phyloP scores from a whole-genome alignment of 164 flowering plant species.

The Chloranthus sessilifolius region DNA sequence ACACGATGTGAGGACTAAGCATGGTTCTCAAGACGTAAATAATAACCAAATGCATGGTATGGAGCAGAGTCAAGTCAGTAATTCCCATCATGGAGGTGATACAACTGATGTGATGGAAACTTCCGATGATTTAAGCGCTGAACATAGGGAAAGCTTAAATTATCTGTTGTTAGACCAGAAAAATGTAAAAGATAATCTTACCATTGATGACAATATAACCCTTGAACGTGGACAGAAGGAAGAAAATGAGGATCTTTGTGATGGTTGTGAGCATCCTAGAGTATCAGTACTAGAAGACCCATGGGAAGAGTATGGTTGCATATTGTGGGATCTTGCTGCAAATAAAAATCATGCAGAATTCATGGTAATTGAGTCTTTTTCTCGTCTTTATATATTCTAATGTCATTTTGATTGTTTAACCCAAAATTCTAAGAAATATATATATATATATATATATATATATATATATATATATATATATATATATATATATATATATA shows the following conservation, averaged over 20 bases:
- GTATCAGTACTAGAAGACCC: conserved; percentile 33
- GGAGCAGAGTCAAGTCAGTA: conserved; percentile 11
- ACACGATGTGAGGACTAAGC: conserved; percentile 8
- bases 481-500: too few species aligned
- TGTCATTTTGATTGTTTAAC: neutral
- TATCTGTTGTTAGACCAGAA: neutral
- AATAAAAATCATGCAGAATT: conserved; percentile 71
- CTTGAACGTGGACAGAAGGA: conserved; percentile 5
- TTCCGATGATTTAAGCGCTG: conserved; percentile 13
- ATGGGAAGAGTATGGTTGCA: conserved; percentile 94
- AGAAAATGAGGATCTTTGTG: conserved; percentile 10
- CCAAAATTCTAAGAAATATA: too few species aligned
- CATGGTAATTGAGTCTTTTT: conserved; percentile 52
- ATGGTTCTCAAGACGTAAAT: conserved; percentile 12
- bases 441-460: too few species aligned
- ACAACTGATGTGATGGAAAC: conserved; percentile 26
- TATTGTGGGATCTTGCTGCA: conserved; percentile 95
- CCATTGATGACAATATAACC: neutral
- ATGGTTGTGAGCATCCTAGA: conserved; percentile 8
- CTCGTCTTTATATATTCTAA: neutral
- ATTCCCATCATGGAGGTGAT: too few species aligned
- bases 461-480: too few species aligned
- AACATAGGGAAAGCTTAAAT: neutral
- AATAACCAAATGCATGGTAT: conserved; percentile 7
- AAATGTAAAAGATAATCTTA: neutral